Base-by-base conservation (phyloP, 2,329 filamentous ascomycete species). In the Penicillium fuscoglaucum region DNA sequence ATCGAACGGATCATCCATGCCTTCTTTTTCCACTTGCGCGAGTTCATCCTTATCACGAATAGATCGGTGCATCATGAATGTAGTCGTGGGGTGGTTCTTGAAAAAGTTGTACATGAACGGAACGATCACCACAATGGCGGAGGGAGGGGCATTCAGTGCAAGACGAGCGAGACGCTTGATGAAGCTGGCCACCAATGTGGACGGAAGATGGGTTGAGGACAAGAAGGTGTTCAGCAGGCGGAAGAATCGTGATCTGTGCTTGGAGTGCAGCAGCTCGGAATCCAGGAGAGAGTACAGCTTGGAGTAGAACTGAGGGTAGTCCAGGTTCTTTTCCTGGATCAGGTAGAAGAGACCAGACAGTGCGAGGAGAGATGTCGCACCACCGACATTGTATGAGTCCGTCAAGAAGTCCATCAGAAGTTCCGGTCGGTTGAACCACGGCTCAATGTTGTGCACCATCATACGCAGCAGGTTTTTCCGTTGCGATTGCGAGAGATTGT, bases 71-170 rank as follows among this genome's bases (percentile, higher is more conserved):
- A 99, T 85, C 92, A 99, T 96, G 70, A 96, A 98, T 0, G 93
- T 96, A 71, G 91, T 96, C 1, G 88, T 87, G 1, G 93, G 93
- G 72, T 99, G 95, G 64, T 84, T 85, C 75, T 91, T 95, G 73
- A 99, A 83, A 66, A 96, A 83, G 76, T 99, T 99, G 81, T 99
- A 99, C 52, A 93, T 87, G 87, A 91, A 97, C 0, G 95, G 96
- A 10, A 98, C 83, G 46, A 96, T 87, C 54, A 87, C 88, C 17
- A 98, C 93, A 53, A 98, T 89, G 31, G 91, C 93, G 35, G 90
- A 87, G 2, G 96, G 95, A 2, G 96, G 93, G 0, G 91, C 93
- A 69, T 90, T 87, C n/a, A 99, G 83, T 17, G 90, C 85, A 39
- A 98, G 82, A 52, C 93, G 84, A 4, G 92, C 86, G 9, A 99